Evolutionary conservation across 2,329 filamentous ascomycete species (phyloP).

Genomic region (Phaeoacremonium minimum): DNA sequence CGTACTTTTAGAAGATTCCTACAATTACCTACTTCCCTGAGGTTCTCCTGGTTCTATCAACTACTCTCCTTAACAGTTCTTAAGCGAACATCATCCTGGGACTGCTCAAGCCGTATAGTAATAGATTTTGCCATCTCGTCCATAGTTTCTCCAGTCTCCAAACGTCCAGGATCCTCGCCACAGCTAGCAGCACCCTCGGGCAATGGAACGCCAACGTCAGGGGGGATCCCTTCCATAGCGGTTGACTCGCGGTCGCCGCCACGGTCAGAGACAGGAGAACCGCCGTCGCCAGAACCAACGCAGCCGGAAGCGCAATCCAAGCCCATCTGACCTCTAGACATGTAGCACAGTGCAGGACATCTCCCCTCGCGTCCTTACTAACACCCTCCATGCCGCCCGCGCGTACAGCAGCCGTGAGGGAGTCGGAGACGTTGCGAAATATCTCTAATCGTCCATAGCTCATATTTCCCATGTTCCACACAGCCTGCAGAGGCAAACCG

Average conservation of each 20-base stretch:
- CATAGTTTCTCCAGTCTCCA: no score
- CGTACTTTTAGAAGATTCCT: no score
- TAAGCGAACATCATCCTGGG: no score
- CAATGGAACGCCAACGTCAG: conserved; percentile 1
- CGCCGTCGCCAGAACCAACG: not conserved
- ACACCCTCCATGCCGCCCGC: not conserved
- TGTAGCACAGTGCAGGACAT: not conserved
- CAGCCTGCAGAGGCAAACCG: not conserved
- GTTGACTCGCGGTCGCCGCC: not conserved
- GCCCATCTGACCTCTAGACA: conserved; percentile 4
- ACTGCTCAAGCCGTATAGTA: no score
- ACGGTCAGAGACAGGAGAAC: not conserved
- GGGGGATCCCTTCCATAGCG: conserved; percentile 3
- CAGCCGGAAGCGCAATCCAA: conserved; percentile 3
- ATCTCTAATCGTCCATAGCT: not conserved
- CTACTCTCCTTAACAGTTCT: no score
- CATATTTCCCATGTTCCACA: not conserved
- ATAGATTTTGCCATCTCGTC: no score
- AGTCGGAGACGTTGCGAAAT: conserved; percentile 2
- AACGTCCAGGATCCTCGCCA: no score
- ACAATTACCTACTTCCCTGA: no score
- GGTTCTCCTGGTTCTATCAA: no score
- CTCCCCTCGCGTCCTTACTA: conserved; percentile 1
- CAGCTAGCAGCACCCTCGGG: no score
- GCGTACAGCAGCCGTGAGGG: conserved; percentile 1